Evolutionary conservation across 768 basidiomycete species (phyloP).

Genomic region (Leccinellum albellum): DNA sequence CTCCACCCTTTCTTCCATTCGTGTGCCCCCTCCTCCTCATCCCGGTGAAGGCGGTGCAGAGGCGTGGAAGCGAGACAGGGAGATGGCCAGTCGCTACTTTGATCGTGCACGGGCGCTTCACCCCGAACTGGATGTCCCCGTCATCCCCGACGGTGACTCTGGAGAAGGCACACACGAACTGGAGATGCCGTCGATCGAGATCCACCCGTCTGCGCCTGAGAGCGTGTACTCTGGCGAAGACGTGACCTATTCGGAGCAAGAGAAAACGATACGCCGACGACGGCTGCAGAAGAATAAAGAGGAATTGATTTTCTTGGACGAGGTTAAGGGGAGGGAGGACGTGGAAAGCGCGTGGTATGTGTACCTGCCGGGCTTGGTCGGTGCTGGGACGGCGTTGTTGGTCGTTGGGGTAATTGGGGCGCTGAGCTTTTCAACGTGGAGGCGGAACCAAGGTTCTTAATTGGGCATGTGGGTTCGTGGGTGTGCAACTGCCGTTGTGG

Average conservation of each 20-base stretch:
- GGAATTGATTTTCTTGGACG: constrained; percentile 46
- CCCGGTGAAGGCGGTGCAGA: constrained; percentile 57
- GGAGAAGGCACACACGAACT: constrained; percentile 38
- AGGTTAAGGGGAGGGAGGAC: constrained; percentile 47
- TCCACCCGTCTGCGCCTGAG: constrained; percentile 30
- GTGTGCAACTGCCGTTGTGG: not conserved
- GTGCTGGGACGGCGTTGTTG: constrained; percentile 78
- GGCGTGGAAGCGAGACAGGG: constrained; percentile 73
- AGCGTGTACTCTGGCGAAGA: constrained; percentile 27
- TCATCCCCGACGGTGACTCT: constrained; percentile 49
- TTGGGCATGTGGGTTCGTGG: not conserved
- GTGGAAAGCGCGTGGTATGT: constrained; percentile 76
- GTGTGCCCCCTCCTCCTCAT: constrained; percentile 53
- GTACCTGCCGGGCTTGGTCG: constrained; percentile 73
- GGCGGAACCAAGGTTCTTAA: constrained; percentile 62
- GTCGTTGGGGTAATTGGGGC: constrained; percentile 78
- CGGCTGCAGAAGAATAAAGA: constrained; percentile 49
- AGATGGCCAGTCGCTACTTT: constrained; percentile 67
- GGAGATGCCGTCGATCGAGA: constrained; percentile 68
- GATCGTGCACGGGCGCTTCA: constrained; percentile 61
- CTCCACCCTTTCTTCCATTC: constrained; percentile 74
- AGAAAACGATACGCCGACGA: constrained; percentile 39
- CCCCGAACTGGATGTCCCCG: constrained; percentile 65
- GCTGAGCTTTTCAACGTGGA: constrained; percentile 67
- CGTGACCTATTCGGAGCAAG: constrained; percentile 31